These are phyloP conservation scores for Tinospora cordifolia DNA, from an alignment of 164 flowering plant species.

Conservation along the genomic window DNA sequence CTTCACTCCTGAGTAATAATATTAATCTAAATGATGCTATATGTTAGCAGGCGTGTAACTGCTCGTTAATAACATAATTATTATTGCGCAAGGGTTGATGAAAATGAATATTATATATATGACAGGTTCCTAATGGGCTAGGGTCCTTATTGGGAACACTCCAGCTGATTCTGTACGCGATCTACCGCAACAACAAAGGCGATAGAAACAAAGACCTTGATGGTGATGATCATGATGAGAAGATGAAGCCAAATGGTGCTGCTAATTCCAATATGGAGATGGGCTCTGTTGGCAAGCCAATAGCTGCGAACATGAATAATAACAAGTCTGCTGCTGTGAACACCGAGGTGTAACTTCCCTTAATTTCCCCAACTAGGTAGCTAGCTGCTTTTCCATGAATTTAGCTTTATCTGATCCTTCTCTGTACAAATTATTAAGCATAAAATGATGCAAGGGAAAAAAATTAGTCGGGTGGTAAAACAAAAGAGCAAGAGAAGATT, in stretches of 20 bases:
- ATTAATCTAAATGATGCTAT: background rate
- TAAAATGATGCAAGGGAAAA: too few species aligned
- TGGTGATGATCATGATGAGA: too few species aligned
- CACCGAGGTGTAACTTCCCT: too few species aligned
- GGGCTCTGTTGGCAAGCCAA: background rate
- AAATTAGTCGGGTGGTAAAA: too few species aligned
- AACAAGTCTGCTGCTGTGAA: background rate
- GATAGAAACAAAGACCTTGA: background rate
- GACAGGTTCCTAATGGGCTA: constrained; percentile 76
- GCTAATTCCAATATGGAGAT: background rate
- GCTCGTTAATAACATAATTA: background rate
- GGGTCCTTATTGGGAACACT: constrained; percentile 62
- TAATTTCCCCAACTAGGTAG: background rate
- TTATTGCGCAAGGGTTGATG: background rate
- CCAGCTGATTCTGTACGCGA: constrained; percentile 72
- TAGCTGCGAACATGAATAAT: background rate
- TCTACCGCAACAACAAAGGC: constrained; percentile 27
- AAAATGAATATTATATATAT: background rate
- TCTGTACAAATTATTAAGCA: too few species aligned
- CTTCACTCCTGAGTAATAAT: too few species aligned
- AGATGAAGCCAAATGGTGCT: too few species aligned
- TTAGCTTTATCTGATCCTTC: too few species aligned
- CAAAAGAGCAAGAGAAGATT: too few species aligned
- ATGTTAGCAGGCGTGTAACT: background rate
- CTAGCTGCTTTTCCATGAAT: background rate